Evolutionary conservation across 176 grass and related monocot species (phyloP).

Genomic region (Olyra latifolia): DNA sequence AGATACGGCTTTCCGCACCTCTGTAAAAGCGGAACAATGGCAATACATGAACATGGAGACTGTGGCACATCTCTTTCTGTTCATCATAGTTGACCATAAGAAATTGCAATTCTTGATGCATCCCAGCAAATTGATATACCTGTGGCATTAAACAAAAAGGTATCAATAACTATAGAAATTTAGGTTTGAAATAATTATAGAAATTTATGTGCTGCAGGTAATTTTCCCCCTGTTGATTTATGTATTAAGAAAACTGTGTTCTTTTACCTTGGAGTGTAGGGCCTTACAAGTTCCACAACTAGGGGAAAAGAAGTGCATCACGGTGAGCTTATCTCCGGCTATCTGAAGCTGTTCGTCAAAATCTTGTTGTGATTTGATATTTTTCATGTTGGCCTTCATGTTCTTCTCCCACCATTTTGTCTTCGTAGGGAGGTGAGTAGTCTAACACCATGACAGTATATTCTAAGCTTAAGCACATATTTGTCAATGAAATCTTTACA

Average conservation of each 20-base stretch:
- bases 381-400: slow-evolving; percentile 55
- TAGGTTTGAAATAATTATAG: slow-evolving; percentile 1
- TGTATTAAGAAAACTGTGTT: background rate
- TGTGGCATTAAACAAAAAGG: slow-evolving; percentile 37
- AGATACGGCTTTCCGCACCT: slow-evolving; percentile 49
- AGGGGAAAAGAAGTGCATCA: slow-evolving; percentile 61
- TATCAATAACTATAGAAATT: too few relatives aligned
- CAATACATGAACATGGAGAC: slow-evolving; percentile 41
- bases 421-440: background rate
- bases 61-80: slow-evolving; percentile 43
- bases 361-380: slow-evolving; percentile 51
- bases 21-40: slow-evolving; percentile 61
- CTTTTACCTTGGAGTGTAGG: slow-evolving; percentile 70
- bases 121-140: slow-evolving; percentile 58
- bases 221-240: background rate
- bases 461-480: slow-evolving; percentile 14
- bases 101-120: slow-evolving; percentile 53
- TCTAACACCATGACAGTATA: slow-evolving; percentile 14
- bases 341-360: slow-evolving; percentile 39
- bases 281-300: slow-evolving; percentile 59
- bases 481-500: slow-evolving; percentile 4
- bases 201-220: background rate
- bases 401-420: slow-evolving; percentile 46
- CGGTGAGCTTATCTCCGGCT: slow-evolving; percentile 56
- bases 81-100: slow-evolving; percentile 55